Conservation (phyloP, 768 basidiomycete species). For the Flagelloscypha sp. region DNA sequence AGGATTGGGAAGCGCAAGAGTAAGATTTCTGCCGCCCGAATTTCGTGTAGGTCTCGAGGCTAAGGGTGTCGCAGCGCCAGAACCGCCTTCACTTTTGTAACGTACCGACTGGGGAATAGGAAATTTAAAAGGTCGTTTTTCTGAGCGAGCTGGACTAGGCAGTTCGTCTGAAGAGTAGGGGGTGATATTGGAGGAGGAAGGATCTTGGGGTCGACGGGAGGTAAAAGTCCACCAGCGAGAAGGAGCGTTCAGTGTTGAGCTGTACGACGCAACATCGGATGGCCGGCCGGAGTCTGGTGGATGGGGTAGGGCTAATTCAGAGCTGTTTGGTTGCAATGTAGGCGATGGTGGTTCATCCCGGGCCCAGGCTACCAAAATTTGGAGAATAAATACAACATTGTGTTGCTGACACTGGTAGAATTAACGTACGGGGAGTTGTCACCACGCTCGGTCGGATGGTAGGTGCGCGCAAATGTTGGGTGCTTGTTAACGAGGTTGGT, state of each 20-base stretch:
- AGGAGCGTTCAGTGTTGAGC: conserved; percentile 32
- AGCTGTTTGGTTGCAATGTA: conserved; percentile 29
- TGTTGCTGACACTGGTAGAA: conserved; percentile 1
- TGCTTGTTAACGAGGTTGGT: conserved; percentile 25
- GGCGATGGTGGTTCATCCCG: conserved; percentile 77
- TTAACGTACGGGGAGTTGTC: conserved; percentile 59
- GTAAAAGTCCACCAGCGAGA: conserved; percentile 76
- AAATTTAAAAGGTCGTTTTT: no score
- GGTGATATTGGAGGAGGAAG: conserved; percentile 10
- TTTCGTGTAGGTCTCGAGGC: no score
- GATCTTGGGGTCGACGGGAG: conserved; percentile 37
- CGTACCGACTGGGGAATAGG: no score
- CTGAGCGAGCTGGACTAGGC: not conserved
- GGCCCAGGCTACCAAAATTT: conserved; percentile 58
- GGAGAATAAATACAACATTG: conserved; percentile 3
- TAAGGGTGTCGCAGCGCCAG: no score
- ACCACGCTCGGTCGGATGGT: conserved; percentile 42
- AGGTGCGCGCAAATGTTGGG: conserved; percentile 23
- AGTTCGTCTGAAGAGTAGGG: conserved; percentile 4
- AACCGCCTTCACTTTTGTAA: no score
- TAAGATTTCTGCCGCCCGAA: conserved; percentile 17
- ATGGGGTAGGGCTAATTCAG: conserved; percentile 20
- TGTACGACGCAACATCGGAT: conserved; percentile 46
- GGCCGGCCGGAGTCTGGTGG: conserved; percentile 33
- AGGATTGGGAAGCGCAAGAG: conserved; percentile 27